These are phyloP conservation scores for Zostera marina DNA, from an alignment of 116 monocot genomes.

Conservation along the genomic window DNA sequence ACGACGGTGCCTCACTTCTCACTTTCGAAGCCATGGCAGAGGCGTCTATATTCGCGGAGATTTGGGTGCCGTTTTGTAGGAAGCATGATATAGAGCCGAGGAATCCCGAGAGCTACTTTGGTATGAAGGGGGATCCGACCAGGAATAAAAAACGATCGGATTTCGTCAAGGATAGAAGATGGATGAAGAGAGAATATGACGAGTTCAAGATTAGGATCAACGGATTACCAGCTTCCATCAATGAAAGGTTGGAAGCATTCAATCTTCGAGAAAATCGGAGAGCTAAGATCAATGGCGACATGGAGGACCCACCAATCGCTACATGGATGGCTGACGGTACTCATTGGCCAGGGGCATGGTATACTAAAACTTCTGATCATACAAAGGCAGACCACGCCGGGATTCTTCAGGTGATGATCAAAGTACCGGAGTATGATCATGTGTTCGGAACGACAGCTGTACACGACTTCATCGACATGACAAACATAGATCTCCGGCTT, in stretches of 20 bases:
- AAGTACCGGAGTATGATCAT: slow-evolving; percentile 30
- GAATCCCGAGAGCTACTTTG: slow-evolving; percentile 72
- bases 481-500: slow-evolving; percentile 52
- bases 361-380: slow-evolving; percentile 33
- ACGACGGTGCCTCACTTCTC: slow-evolving; percentile 67
- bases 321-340: slow-evolving; percentile 94
- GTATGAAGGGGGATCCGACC: slow-evolving; percentile 55
- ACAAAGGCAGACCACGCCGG: slow-evolving; percentile 63
- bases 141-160: slow-evolving; percentile 81
- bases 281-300: slow-evolving; percentile 20
- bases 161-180: slow-evolving; percentile 83
- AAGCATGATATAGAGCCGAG: slow-evolving; percentile 85
- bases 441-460: slow-evolving; percentile 37
- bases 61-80: slow-evolving; percentile 93
- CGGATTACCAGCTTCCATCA: slow-evolving; percentile 53
- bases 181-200: slow-evolving; percentile 93
- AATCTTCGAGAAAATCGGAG: slow-evolving; percentile 30
- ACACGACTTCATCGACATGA: slow-evolving; percentile 55
- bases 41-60: slow-evolving; percentile 52
- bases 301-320: slow-evolving; percentile 21
- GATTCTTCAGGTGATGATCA: slow-evolving; percentile 76
- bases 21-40: slow-evolving; percentile 92
- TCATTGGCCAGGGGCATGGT: slow-evolving; percentile 79
- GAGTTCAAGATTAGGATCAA: slow-evolving; percentile 97
- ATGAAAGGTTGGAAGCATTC: slow-evolving; percentile 23